Evolutionary conservation across 805 yeast genomes (phyloP).

Genomic region (Kodamaea kaohsiungensis): DNA sequence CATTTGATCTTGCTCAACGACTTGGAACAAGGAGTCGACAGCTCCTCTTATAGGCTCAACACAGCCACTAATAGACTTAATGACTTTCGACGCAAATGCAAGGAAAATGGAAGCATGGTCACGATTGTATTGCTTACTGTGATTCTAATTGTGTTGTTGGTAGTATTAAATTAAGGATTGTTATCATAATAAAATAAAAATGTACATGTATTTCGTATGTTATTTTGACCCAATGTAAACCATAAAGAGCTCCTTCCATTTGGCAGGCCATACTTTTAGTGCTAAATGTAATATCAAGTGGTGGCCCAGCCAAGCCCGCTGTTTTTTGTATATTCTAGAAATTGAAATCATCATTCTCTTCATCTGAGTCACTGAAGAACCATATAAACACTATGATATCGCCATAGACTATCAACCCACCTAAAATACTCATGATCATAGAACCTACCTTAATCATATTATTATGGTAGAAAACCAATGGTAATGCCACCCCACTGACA

Average conservation of each 20-base stretch:
- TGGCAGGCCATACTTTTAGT: background rate
- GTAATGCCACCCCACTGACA: slow-evolving; percentile 47
- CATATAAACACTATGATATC: slow-evolving; percentile 46
- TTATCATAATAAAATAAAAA: background rate
- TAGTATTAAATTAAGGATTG: slow-evolving; percentile 35
- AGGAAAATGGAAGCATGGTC: slow-evolving; percentile 45
- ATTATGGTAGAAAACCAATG: slow-evolving; percentile 41
- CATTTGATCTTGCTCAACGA: slow-evolving; percentile 43
- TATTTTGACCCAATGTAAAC: too few relatives aligned
- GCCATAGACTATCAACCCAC: slow-evolving; percentile 46
- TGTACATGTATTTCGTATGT: background rate
- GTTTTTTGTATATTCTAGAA: slow-evolving; percentile 24
- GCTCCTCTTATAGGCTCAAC: slow-evolving; percentile 30
- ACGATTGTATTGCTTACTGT: slow-evolving; percentile 44
- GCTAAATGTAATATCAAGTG: background rate
- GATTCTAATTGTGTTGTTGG: slow-evolving; percentile 39
- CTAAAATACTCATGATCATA: slow-evolving; percentile 43
- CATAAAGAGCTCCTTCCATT: too few relatives aligned
- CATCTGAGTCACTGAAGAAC: slow-evolving; percentile 48
- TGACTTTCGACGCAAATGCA: slow-evolving; percentile 32
- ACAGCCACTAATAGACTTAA: slow-evolving; percentile 32
- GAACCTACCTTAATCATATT: slow-evolving; percentile 38
- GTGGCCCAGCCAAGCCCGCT: background rate
- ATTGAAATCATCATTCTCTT: slow-evolving; percentile 46
- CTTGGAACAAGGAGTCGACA: slow-evolving; percentile 43